Base-by-base conservation (phyloP, 257 asterid species). In the Buddleja alternifolia region DNA sequence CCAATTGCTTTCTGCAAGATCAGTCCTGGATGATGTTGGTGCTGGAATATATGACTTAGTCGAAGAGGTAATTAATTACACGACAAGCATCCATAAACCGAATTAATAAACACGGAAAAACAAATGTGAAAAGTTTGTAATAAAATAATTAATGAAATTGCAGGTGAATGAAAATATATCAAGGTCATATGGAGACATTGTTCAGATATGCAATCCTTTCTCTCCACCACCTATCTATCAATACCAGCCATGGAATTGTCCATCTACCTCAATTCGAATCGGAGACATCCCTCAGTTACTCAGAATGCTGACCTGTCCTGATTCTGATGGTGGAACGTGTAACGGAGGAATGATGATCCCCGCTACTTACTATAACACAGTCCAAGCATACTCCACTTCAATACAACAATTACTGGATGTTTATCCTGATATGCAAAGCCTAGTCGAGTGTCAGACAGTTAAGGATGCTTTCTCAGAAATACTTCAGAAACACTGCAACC, bases 171-270 rank as follows among this genome's bases (percentile, higher is more conserved):
- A 24, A 8, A 88, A 88, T 80, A 79, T 93, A 66, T 77, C 93
- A 1, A 67, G 56, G 14, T 66, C 86, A 39, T 90, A 67, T 24
- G 92, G 92, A 19, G 80, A 83, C 63, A 39, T 86, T 34, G 73
- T 86, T 32, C 95, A 86, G 10, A 85, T 93, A 20, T 93, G 98
- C 87, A 90, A 93, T 68, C 98, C 98, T 6, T 93, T 93, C 81
- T 88, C 97, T 0, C 81, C 76, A 1, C 92, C 97, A 20, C 97
- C 98, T 10, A 61, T 54, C 21, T 80, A 88, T 25, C 70, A 75
- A 48, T 90, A 81, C 63, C 86, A 82, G 66, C 92, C 95, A 0
- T 70, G 69, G 67, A 69, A 72, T 19, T 93, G 98, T 41, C 73
- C 91, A 5, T 60, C 79, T 10, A 53, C 77, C 57, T 77, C 95